phyloP scores from a whole-genome alignment of 352 stramenopile genomes.

The Pythium phragmitis region DNA sequence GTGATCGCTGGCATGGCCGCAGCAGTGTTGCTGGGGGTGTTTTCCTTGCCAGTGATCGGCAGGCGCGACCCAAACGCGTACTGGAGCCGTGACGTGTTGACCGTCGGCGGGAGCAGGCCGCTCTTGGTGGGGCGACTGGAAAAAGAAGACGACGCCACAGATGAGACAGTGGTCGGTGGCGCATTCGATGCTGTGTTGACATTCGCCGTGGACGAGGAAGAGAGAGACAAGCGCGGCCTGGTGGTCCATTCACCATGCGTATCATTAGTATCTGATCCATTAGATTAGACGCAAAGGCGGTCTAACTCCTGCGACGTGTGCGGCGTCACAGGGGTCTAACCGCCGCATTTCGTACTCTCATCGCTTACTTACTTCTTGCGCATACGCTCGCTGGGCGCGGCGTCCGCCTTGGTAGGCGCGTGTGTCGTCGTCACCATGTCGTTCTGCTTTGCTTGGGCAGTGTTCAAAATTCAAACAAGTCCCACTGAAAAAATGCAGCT shows the following conservation, averaged over 20 bases:
- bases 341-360: background rate
- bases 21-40: slow-evolving; percentile 8
- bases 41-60: slow-evolving; percentile 22
- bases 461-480: slow-evolving; percentile 25
- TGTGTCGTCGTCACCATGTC: slow-evolving; percentile 5
- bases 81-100: slow-evolving; percentile 12
- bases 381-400: slow-evolving; percentile 9
- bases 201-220: background rate
- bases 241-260: background rate
- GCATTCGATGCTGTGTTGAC: background rate
- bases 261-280: background rate
- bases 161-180: background rate
- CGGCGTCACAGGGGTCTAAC: background rate
- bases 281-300: background rate
- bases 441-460: background rate
- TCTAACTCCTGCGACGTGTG: slow-evolving; percentile 4
- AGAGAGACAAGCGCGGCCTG: slow-evolving; percentile 20
- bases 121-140: slow-evolving; percentile 17
- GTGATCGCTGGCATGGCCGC: background rate
- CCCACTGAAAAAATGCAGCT: background rate
- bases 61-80: slow-evolving; percentile 27
- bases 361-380: slow-evolving; percentile 25
- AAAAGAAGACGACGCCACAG: background rate
- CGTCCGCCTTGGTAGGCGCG: slow-evolving; percentile 1
- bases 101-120: slow-evolving; percentile 16